phyloP scores from a whole-genome alignment of 106 monocot species.

The Dendrobium chrysotoxum region DNA sequence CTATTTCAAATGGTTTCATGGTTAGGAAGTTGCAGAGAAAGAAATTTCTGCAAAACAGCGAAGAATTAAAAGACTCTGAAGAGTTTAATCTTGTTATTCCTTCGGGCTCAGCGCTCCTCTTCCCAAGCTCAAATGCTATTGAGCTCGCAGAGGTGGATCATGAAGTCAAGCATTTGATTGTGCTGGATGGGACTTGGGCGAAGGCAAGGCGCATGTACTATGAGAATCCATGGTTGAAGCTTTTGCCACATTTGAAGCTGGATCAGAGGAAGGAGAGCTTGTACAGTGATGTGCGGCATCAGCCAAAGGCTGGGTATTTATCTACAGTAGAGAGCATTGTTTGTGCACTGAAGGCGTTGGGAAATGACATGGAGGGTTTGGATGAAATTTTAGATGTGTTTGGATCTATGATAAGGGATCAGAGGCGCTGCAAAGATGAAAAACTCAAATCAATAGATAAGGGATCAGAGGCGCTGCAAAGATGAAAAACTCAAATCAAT shows the following conservation, averaged over 20 bases:
- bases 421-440: slow-evolving; percentile 68
- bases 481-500: slow-evolving; percentile 45
- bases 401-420: slow-evolving; percentile 80
- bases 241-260: slow-evolving; percentile 69
- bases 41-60: slow-evolving; percentile 8
- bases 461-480: slow-evolving; percentile 58
- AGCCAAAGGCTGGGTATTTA: slow-evolving; percentile 71
- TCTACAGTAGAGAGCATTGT: slow-evolving; percentile 93
- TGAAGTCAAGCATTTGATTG: slow-evolving; percentile 73
- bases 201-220: slow-evolving; percentile 86
- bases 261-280: slow-evolving; percentile 47
- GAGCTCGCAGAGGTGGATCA: slow-evolving; percentile 32
- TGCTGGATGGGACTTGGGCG: slow-evolving; percentile 86
- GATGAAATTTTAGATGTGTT: slow-evolving; percentile 68
- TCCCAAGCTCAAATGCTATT: slow-evolving; percentile 45
- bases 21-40: slow-evolving; percentile 55
- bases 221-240: slow-evolving; percentile 89
- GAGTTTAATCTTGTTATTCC: slow-evolving; percentile 60
- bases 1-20: slow-evolving; percentile 41
- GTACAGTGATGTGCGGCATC: slow-evolving; percentile 84
- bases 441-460: slow-evolving; percentile 24
- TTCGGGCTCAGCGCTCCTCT: slow-evolving; percentile 57
- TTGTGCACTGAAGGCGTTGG: slow-evolving; percentile 60
- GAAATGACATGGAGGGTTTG: slow-evolving; percentile 41
- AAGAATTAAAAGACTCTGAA: slow-evolving; percentile 33